Percentiles rank a stretch among this genome's conserved stretches.
Conservation (phyloP, 163 green algal genomes). For the Chlamydomonas reinhardtii region DNA sequence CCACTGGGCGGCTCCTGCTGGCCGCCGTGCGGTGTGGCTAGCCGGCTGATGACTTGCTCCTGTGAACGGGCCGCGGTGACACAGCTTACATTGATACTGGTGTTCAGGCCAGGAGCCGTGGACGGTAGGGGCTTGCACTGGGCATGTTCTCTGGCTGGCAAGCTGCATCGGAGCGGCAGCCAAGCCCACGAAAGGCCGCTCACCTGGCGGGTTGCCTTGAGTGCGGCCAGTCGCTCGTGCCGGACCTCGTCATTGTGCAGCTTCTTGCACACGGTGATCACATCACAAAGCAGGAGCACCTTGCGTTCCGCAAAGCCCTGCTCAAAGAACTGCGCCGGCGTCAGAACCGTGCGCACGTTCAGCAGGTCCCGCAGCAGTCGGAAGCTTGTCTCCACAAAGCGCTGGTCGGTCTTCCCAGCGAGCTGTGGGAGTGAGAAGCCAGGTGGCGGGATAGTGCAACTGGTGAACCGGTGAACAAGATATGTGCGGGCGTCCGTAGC, state of each 20-base stretch:
- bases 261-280: constrained; percentile 67
- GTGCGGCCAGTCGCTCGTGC: constrained; percentile 64
- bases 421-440: constrained; percentile 59
- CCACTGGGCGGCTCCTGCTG: background rate
- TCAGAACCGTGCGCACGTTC: constrained; percentile 69
- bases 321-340: constrained; percentile 78
- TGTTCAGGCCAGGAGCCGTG: too few species aligned
- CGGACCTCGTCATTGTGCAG: constrained; percentile 75
- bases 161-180: too few species aligned
- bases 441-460: background rate
- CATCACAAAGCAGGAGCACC: constrained; percentile 72
- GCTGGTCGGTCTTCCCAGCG: constrained; percentile 79
- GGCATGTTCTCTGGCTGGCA: too few species aligned
- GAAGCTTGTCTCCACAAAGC: constrained; percentile 78
- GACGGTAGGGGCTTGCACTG: too few species aligned
- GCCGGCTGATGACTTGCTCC: background rate
- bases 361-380: constrained; percentile 74
- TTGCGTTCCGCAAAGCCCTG: constrained; percentile 88
- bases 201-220: constrained; percentile 50
- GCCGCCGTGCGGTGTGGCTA: background rate
- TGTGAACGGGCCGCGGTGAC: too few species aligned
- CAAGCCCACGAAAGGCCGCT: too few species aligned
- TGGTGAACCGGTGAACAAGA: background rate
- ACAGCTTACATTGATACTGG: too few species aligned
- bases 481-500: background rate